phyloP scores from a whole-genome alignment of 2,329 filamentous ascomycete species.

The Trichoderma koningii region DNA sequence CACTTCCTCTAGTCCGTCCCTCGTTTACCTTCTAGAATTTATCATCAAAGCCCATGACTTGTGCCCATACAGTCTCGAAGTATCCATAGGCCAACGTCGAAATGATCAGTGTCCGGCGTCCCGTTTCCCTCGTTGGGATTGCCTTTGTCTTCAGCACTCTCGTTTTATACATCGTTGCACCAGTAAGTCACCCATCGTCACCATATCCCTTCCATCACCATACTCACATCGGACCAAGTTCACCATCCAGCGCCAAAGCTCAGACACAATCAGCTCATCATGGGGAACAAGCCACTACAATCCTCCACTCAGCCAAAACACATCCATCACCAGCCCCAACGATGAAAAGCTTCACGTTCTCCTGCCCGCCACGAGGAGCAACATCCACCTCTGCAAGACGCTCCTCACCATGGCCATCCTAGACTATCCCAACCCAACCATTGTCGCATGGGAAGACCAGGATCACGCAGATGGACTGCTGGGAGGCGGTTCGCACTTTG shows the following conservation, averaged over 20 bases:
- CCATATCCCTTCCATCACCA: background rate
- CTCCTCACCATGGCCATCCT: constrained; percentile 36
- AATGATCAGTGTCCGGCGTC: background rate
- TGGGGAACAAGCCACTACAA: background rate
- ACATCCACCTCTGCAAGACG: constrained; percentile 38
- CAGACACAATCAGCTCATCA: background rate
- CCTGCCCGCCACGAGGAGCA: constrained; percentile 34
- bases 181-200: constrained; percentile 21
- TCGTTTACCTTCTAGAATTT: too few relatives aligned
- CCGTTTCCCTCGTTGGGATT: constrained; percentile 1
- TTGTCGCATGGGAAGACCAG: constrained; percentile 36
- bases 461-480: constrained; percentile 28
- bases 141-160: constrained; percentile 29
- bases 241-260: background rate
- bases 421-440: constrained; percentile 36
- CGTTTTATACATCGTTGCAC: constrained; percentile 14
- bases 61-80: background rate
- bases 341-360: constrained; percentile 34
- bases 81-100: background rate
- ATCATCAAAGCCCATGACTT: background rate
- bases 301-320: background rate
- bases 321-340: background rate
- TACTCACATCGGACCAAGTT: background rate
- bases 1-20: too few relatives aligned
- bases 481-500: constrained; percentile 37